A percentile compares a stretch with the other conserved stretches of the same genome.
Conservation (phyloP, 768 basidiomycete species). For the Auriscalpium vulgare region DNA sequence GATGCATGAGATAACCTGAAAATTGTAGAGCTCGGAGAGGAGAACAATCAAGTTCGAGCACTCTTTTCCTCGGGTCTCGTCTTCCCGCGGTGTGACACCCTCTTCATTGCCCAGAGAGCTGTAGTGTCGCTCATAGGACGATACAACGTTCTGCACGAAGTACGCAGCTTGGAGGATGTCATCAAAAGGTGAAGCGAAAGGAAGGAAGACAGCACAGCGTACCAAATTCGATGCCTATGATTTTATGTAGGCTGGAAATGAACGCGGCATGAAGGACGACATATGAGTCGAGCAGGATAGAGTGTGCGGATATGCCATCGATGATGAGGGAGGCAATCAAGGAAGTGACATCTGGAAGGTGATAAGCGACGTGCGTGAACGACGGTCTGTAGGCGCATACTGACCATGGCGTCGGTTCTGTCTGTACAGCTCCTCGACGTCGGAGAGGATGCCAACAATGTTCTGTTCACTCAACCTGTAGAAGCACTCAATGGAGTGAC, state of each 20-base stretch:
- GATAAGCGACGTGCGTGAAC: neutral
- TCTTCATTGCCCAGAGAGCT: constrained; percentile 18
- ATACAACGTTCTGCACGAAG: constrained; percentile 68
- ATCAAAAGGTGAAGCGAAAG: neutral
- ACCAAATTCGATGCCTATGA: constrained; percentile 88
- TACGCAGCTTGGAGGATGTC: constrained; percentile 52
- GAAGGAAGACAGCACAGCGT: constrained; percentile 16
- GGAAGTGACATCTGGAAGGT: constrained; percentile 58
- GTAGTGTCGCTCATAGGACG: constrained; percentile 58
- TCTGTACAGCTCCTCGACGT: constrained; percentile 71
- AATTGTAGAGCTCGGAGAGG: constrained; percentile 91
- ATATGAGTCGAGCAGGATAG: constrained; percentile 79
- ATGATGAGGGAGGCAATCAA: constrained; percentile 71
- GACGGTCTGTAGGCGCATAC: constrained; percentile 8
- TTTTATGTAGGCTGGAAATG: constrained; percentile 70
- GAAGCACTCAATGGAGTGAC: neutral
- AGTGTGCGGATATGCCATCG: constrained; percentile 70
- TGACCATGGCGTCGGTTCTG: constrained; percentile 71
- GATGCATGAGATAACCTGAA: constrained; percentile 83
- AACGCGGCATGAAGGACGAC: constrained; percentile 85
- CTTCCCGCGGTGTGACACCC: constrained; percentile 7
- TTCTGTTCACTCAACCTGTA: constrained; percentile 89
- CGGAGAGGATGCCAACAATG: constrained; percentile 62
- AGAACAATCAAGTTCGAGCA: constrained; percentile 82
- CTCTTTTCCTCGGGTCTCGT: constrained; percentile 65